Conservation (phyloP, 768 basidiomycete species). For the Lanmaoa pseudosensibilis region DNA sequence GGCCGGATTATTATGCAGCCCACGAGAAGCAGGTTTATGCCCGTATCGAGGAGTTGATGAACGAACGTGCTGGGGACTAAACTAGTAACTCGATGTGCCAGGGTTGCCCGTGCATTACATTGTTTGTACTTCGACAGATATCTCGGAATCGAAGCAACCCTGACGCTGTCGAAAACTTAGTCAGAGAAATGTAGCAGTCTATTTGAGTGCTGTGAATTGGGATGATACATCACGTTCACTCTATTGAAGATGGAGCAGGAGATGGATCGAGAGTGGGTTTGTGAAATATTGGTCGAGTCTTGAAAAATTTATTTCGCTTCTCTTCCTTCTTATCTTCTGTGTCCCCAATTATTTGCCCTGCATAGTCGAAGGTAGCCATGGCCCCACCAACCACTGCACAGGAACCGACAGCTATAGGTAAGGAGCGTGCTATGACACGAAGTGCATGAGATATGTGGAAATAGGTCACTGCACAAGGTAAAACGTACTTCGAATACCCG, state of each 20-base stretch:
- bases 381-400: constrained; percentile 77
- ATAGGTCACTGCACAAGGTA: neutral
- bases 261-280: constrained; percentile 21
- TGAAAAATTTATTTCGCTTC: constrained; percentile 80
- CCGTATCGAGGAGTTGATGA: constrained; percentile 39
- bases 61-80: constrained; percentile 15
- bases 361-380: constrained; percentile 80
- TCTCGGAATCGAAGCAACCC: constrained; percentile 1
- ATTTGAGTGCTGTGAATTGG: constrained; percentile 12
- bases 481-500: constrained; percentile 73
- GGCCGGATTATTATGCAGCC: constrained; percentile 53
- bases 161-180: neutral
- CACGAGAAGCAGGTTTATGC: constrained; percentile 43
- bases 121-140: constrained; percentile 1
- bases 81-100: neutral
- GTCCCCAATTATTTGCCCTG: constrained; percentile 61
- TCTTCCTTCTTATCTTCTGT: constrained; percentile 56
- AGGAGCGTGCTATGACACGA: constrained; percentile 63
- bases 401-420: constrained; percentile 78
- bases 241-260: constrained; percentile 16
- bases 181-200: constrained; percentile 11
- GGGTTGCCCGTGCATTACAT: neutral
- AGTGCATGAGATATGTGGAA: constrained; percentile 15
- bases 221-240: constrained; percentile 18
- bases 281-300: constrained; percentile 50